These are phyloP conservation scores for Penicillium maclennaniae DNA, from an alignment of 495 filamentous ascomycete genomes.

Conservation along the genomic window DNA sequence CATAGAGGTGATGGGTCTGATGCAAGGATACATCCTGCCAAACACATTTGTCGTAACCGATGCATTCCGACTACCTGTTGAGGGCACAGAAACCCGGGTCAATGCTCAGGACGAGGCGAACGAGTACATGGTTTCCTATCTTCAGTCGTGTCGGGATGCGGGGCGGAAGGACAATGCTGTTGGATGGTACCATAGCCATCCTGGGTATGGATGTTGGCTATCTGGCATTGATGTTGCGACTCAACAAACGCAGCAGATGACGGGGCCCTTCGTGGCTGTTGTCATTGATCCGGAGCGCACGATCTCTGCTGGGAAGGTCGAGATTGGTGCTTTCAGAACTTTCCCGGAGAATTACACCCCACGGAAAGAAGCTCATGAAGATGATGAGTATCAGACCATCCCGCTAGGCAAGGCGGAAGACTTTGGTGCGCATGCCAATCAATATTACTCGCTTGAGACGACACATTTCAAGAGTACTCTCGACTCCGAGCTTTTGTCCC, in stretches of 20 bases:
- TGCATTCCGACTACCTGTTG: constrained; percentile 89
- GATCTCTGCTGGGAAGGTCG: constrained; percentile 89
- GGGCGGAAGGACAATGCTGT: constrained; percentile 86
- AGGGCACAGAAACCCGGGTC: constrained; percentile 95
- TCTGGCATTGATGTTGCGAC: constrained; percentile 93
- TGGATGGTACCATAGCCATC: constrained; percentile 98
- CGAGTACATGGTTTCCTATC: constrained; percentile 91
- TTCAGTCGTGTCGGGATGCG: constrained; percentile 66
- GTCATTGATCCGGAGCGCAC: constrained; percentile 98
- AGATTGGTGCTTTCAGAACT: constrained; percentile 95
- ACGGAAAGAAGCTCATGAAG: constrained; percentile 41
- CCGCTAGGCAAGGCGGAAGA: constrained; percentile 90
- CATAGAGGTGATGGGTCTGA: constrained; percentile 95
- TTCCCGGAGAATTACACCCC: constrained; percentile 73
- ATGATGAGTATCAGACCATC: constrained; percentile 59
- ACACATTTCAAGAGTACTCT: constrained; percentile 91
- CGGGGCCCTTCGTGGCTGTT: constrained; percentile 90
- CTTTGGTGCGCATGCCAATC: constrained; percentile 85
- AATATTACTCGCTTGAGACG: constrained; percentile 88
- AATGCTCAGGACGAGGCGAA: constrained; percentile 94
- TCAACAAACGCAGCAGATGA: constrained; percentile 79
- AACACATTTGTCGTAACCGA: constrained; percentile 91
- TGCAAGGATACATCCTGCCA: constrained; percentile 86
- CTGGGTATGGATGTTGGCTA: constrained; percentile 98
- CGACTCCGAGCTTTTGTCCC: constrained; percentile 77